Base-by-base conservation (phyloP, 1,284 basidiomycete species). In the Ceratobasidium sp. region DNA sequence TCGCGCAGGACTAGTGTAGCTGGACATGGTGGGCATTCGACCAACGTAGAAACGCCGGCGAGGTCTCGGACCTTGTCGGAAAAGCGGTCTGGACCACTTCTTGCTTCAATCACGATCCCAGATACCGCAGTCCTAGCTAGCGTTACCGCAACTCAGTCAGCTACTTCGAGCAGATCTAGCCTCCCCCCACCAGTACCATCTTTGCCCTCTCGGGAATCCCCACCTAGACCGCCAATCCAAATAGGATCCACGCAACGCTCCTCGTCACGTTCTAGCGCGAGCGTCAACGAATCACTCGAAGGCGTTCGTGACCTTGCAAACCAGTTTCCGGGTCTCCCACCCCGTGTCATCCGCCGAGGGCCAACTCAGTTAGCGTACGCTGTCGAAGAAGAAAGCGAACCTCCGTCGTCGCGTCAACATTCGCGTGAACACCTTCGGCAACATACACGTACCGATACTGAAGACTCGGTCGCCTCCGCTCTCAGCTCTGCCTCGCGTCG, bases 361-460 rank as follows among this genome's bases (percentile, higher is more conserved):
- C 73, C 73, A 3, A 75, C 73, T 1, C 73, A 75, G 46, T 38
- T 75, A 12, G 59, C 73, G 3, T 75, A 75, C 23, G 73, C 73
- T n/a, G 73, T 75, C 6, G 48, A 64, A 40, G 73, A 75, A 46
- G 73, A 75, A 64, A 61, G 62, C 62, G 73, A 75, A 46, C 59
- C 61, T 12, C 46, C 33, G 7, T 74, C 59, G 44, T 57, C 56
- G 9, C 57, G 56, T 9, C 56, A 42, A 38, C 57, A 56, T 23
- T 59, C 69, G 1, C 42, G 69, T 4, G 33, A 42, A 20, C 38
- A 64, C 40, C 17, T 64, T n/a, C 54, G 54, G 3, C 40, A 54
- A n/a, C 73, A 56, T 9, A 26, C 62, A 44, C 59, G 73, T 17
- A 64, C 61, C 33, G 61, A 75, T 42, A 75, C 73, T 26, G 73